Evolutionary conservation across 768 basidiomycete genomes (phyloP).

Genomic region (Hemileccinum impolitum): DNA sequence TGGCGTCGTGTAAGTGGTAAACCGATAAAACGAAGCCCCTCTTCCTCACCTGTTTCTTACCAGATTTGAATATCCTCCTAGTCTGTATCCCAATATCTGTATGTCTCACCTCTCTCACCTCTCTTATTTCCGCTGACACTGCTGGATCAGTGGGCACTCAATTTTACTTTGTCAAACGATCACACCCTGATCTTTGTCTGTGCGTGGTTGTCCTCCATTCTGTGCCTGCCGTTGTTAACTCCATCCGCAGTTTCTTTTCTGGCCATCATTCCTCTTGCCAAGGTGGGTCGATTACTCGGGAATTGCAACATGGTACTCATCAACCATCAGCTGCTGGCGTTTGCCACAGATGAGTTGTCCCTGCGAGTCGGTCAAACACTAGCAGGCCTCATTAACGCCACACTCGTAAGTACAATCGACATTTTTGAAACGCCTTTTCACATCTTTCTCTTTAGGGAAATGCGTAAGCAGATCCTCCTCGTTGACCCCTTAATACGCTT

Average conservation of each 20-base stretch:
- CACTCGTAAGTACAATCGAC: slow-evolving; percentile 48
- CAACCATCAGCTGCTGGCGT: slow-evolving; percentile 58
- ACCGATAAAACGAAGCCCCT: not conserved
- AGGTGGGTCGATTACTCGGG: slow-evolving; percentile 37
- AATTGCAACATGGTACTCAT: slow-evolving; percentile 1
- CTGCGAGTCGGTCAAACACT: slow-evolving; percentile 79
- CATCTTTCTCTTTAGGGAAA: slow-evolving; percentile 23
- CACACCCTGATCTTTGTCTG: slow-evolving; percentile 72
- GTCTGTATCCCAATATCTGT: slow-evolving; percentile 71
- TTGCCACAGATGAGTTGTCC: slow-evolving; percentile 84
- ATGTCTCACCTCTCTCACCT: slow-evolving; percentile 19
- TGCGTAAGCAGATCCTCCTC: slow-evolving; percentile 19
- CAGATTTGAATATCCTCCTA: slow-evolving; percentile 71
- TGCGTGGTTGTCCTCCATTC: slow-evolving; percentile 34
- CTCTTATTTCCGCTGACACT: not conserved
- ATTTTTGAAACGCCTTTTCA: not conserved
- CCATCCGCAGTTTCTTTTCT: slow-evolving; percentile 62
- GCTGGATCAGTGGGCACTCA: slow-evolving; percentile 60
- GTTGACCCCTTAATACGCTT: not conserved
- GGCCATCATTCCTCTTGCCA: slow-evolving; percentile 82
- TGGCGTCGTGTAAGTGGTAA: slow-evolving; percentile 52
- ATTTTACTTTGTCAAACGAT: slow-evolving; percentile 51
- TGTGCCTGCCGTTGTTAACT: not conserved
- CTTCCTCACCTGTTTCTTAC: not conserved
- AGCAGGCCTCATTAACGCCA: slow-evolving; percentile 83